Evolutionary conservation across 1,284 basidiomycete genomes (phyloP).

Genomic region (Ustilago shanxiensis): DNA sequence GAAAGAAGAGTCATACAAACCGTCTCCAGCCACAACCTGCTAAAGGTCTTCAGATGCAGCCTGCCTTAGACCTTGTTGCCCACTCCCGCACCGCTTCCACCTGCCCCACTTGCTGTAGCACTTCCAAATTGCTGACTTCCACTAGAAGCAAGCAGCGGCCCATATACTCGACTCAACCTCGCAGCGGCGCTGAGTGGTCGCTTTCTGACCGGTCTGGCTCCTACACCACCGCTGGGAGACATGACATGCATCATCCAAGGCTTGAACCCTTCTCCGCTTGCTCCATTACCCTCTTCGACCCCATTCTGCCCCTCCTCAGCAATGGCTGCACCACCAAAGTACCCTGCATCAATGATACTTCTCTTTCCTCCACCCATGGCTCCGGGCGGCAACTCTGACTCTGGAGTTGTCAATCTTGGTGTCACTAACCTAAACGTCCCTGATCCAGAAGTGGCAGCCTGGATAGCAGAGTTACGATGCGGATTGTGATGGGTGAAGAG

Average conservation of each 20-base stretch:
- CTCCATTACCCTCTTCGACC: neutral
- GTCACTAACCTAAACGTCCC: constrained; percentile 61
- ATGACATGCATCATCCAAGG: constrained; percentile 52
- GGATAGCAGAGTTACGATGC: constrained; percentile 47
- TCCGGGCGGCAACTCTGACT: constrained; percentile 42
- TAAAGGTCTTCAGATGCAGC: too few species aligned
- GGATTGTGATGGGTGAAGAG: constrained; percentile 36
- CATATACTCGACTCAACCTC: constrained; percentile 52
- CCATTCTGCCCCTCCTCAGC: constrained; percentile 31
- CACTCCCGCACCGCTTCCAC: too few species aligned
- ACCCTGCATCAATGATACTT: constrained; percentile 46
- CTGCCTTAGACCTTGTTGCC: too few species aligned
- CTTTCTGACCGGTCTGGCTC: constrained; percentile 34
- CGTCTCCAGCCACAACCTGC: too few species aligned
- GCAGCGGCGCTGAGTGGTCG: constrained; percentile 56
- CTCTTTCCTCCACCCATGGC: constrained; percentile 17
- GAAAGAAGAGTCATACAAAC: too few species aligned
- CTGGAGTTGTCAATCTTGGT: constrained; percentile 59
- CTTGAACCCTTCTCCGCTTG: constrained; percentile 31
- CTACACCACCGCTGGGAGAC: constrained; percentile 30
- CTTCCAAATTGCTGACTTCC: neutral
- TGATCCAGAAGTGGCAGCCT: constrained; percentile 61
- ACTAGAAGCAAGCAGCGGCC: constrained; percentile 28
- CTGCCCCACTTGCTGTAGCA: too few species aligned
- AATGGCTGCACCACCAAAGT: constrained; percentile 45